Evolutionary conservation across 2,329 filamentous ascomycete genomes (phyloP).

Genomic region (Penicillium verrucosum): DNA sequence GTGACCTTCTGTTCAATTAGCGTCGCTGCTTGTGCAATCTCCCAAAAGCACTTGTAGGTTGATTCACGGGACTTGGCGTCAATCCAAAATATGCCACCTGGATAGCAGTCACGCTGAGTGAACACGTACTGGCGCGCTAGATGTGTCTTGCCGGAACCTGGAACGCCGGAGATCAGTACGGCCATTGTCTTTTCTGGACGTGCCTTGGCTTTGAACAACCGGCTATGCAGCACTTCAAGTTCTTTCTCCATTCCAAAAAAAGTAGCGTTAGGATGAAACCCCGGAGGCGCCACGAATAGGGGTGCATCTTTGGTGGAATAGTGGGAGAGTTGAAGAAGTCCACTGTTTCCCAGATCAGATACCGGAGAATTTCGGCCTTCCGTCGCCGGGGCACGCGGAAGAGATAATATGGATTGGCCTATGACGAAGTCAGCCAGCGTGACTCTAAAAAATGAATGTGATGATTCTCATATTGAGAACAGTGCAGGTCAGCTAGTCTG

Average conservation of each 20-base stretch:
- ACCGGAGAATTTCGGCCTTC: slow-evolving; percentile 27
- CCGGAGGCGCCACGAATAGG: slow-evolving; percentile 50
- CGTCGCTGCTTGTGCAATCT: slow-evolving; percentile 59
- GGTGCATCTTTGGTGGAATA: slow-evolving; percentile 25
- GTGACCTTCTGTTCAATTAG: slow-evolving; percentile 45
- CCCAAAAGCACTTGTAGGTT: slow-evolving; percentile 61
- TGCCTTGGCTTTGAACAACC: slow-evolving; percentile 58
- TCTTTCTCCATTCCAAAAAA: slow-evolving; percentile 62
- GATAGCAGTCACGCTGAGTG: slow-evolving; percentile 56
- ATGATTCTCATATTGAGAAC: slow-evolving; percentile 7
- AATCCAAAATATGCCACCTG: slow-evolving; percentile 68
- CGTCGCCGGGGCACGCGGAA: slow-evolving; percentile 21
- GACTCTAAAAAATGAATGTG: slow-evolving; percentile 17
- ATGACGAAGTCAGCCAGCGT: slow-evolving; percentile 36
- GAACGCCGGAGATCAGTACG: slow-evolving; percentile 62
- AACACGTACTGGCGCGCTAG: slow-evolving; percentile 67
- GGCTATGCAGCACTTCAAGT: slow-evolving; percentile 56
- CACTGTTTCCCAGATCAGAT: slow-evolving; percentile 26
- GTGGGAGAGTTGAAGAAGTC: slow-evolving; percentile 21
- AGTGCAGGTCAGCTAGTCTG: slow-evolving; percentile 17
- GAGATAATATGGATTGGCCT: slow-evolving; percentile 30
- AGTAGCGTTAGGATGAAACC: slow-evolving; percentile 60
- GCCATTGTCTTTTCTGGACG: slow-evolving; percentile 59
- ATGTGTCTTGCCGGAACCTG: slow-evolving; percentile 67
- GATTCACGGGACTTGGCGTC: slow-evolving; percentile 60